A percentile compares a stretch with the other conserved stretches of the same genome.
phyloP scores from a whole-genome alignment of 176 grass and related monocot species.

The Oryza coarctata region DNA sequence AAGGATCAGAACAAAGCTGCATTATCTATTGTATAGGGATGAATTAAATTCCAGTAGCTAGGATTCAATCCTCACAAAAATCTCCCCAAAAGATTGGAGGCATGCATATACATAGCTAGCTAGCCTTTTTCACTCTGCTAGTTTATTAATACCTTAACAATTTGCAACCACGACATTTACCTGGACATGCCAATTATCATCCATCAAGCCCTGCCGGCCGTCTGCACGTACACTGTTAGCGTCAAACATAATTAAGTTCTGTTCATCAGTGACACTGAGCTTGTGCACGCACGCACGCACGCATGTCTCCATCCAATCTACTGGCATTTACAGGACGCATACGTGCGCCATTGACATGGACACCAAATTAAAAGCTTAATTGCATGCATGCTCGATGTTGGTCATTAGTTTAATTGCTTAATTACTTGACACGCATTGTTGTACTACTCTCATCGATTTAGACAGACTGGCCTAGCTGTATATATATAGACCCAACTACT shows the following conservation, averaged over 20 bases:
- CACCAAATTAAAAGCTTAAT: background rate
- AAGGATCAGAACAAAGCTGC: too few relatives aligned
- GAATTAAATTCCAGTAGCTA: background rate
- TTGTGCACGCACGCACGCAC: background rate
- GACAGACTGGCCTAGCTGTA: too few relatives aligned
- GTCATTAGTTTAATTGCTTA: background rate
- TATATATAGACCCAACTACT: too few relatives aligned
- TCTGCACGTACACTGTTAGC: background rate
- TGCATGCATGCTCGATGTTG: background rate
- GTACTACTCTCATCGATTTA: too few relatives aligned
- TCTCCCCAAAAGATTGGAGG: background rate
- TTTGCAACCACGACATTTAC: background rate
- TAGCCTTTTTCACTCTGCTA: background rate
- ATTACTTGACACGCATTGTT: too few relatives aligned
- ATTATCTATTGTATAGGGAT: background rate
- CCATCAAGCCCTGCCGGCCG: background rate
- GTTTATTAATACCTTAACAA: background rate
- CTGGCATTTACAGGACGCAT: background rate
- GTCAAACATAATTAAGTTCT: background rate
- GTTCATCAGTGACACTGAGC: background rate
- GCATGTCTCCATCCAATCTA: background rate
- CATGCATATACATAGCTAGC: background rate
- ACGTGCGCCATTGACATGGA: slow-evolving; percentile 20
- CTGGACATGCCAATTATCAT: background rate
- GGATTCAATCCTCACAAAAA: background rate